phyloP scores from a whole-genome alignment of 495 filamentous ascomycete genomes.

The Aspergillus sclerotioniger region DNA sequence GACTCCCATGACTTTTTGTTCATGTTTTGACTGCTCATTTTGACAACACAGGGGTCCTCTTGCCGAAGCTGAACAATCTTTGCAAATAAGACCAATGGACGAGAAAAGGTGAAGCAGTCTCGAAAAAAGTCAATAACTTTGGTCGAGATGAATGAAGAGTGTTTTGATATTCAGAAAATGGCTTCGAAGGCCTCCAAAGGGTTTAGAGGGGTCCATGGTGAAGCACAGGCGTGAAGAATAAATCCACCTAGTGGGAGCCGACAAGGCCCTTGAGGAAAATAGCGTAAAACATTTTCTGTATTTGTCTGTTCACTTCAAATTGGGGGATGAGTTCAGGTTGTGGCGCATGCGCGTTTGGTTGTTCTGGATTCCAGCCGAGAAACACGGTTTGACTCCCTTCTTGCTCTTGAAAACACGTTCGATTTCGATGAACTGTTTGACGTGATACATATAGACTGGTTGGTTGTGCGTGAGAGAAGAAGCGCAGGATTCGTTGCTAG shows the following conservation, averaged over 20 bases:
- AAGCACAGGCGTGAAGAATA: constrained; percentile 27
- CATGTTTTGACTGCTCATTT: constrained; percentile 28
- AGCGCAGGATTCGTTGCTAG: constrained; percentile 1
- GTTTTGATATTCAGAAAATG: constrained; percentile 20
- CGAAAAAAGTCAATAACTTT: not conserved
- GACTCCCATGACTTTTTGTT: constrained; percentile 43
- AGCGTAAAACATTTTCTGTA: constrained; percentile 28
- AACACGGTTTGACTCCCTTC: constrained; percentile 3
- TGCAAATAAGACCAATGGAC: no score
- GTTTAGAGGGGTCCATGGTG: constrained; percentile 35
- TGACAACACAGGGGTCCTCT: constrained; percentile 2
- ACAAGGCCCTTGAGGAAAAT: constrained; percentile 25
- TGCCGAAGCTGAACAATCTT: no score
- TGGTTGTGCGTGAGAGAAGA: not conserved
- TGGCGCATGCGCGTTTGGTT: constrained; percentile 11
- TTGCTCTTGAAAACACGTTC: constrained; percentile 6
- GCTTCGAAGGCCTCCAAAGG: constrained; percentile 39
- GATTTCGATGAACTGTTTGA: constrained; percentile 11
- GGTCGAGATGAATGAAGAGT: constrained; percentile 4
- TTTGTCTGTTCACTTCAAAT: constrained; percentile 9
- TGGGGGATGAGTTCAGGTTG: constrained; percentile 3
- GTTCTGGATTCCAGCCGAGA: not conserved
- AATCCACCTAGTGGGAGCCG: constrained; percentile 32
- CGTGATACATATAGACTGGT: constrained; percentile 24
- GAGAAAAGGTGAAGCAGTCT: not conserved